Base-by-base conservation (phyloP, 495 filamentous ascomycete genomes). In the Podospora fimiseda region DNA sequence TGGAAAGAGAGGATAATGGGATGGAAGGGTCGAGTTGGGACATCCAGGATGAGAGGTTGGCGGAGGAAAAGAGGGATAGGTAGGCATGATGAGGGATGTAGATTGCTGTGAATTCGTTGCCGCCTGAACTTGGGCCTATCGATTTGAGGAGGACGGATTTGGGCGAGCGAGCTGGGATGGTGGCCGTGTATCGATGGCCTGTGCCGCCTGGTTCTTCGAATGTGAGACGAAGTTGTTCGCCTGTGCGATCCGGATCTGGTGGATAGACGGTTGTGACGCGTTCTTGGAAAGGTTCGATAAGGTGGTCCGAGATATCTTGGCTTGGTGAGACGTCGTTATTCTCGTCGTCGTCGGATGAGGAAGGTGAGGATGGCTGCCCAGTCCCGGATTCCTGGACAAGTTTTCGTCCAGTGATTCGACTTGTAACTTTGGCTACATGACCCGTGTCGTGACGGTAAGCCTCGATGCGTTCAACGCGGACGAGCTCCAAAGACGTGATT, bases 1-100 rank as follows among this genome's bases (percentile, higher is more conserved):
- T 95, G 40, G 85, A 89, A 24, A 98, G 81, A 3, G 85, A 79
- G 9, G 89, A 89, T 19, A 97, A 73, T 0, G 88, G 79, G 14
- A 78, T 83, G 21, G 80, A 74, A 59, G 88, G 80, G 41, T 71
- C 73, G 27, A 96, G 73, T 36, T 81, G 74, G 45, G 71, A 60
- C 90, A 97, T 97, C 93, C 93, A 98, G 15, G 76, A 70, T 52
- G 80, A 60, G 48, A 93, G 79, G 37, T 85, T 75, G 5, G 84
- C 76, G 33, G 78, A 85, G 36, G 83, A 90, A 72, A 86, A 87
- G 43, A 98, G 72, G 4, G 88, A 75, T n/a, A 98, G 77, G 66
- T 82, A 80, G 18, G 80, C 73, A 44, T 80, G 71, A 2, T 74
- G 53, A 7, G 77, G 79, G 47, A 89, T 72, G 71, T 85, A 95